Evolutionary conservation across 768 basidiomycete genomes (phyloP).

Genomic region (Epithele typhae): DNA sequence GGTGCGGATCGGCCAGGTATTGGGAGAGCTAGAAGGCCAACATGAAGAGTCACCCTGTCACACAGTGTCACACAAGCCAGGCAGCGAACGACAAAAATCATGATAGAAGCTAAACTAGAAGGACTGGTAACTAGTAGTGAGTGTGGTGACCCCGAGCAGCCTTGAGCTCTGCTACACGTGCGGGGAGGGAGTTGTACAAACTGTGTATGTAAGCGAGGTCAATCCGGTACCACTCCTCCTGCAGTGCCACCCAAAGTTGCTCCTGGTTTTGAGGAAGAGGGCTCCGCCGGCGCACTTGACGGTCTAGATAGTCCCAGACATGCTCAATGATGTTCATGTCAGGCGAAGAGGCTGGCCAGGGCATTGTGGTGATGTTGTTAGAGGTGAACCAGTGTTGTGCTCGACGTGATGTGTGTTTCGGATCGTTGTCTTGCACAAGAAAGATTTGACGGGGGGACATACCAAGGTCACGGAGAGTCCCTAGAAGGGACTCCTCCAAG

Average conservation of each 20-base stretch:
- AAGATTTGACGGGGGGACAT: neutral
- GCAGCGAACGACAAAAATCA: neutral
- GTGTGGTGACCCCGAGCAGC: neutral
- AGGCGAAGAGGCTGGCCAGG: neutral
- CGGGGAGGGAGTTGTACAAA: neutral
- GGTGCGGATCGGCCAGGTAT: no score
- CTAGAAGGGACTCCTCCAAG: neutral
- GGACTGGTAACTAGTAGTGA: neutral
- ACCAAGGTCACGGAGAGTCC: no score
- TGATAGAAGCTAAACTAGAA: no score
- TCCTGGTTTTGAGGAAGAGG: neutral
- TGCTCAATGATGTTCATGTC: conserved; percentile 8
- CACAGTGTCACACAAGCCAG: no score
- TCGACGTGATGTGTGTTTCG: neutral
- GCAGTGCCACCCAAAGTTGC: neutral
- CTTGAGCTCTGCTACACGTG: neutral
- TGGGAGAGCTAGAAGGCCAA: no score
- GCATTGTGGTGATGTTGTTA: neutral
- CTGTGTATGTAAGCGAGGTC: neutral
- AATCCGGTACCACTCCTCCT: neutral
- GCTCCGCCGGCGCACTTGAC: neutral
- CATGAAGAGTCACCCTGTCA: no score
- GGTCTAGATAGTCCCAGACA: neutral
- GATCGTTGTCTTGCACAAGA: conserved; percentile 1
- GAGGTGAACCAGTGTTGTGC: neutral